A percentile compares a stretch with the other conserved stretches of the same genome.
phyloP scores from a whole-genome alignment of 495 filamentous ascomycete species.

The Geoglossum glabrum region DNA sequence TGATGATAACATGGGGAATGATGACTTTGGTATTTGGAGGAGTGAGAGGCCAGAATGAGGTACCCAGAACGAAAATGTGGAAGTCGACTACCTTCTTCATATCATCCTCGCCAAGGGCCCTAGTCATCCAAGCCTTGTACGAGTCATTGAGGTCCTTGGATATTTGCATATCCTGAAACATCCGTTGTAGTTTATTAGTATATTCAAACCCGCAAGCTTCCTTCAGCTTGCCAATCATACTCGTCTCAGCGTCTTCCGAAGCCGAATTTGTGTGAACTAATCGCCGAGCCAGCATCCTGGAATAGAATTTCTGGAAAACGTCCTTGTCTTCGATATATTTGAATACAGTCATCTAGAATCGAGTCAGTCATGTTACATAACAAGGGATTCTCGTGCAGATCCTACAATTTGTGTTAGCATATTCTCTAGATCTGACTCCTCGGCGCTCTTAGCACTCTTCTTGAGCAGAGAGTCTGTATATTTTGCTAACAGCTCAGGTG shows the following conservation, averaged over 20 bases:
- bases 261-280: slow-evolving; percentile 86
- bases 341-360: slow-evolving; percentile 71
- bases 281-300: slow-evolving; percentile 84
- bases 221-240: slow-evolving; percentile 98
- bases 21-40: slow-evolving; percentile 70
- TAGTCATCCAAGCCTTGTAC: slow-evolving; percentile 53
- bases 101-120: slow-evolving; percentile 39
- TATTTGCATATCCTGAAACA: slow-evolving; percentile 99
- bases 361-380: background rate
- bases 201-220: slow-evolving; percentile 98
- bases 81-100: slow-evolving; percentile 46
- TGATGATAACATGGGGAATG: slow-evolving; percentile 63
- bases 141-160: slow-evolving; percentile 85
- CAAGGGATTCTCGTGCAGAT: background rate
- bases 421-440: slow-evolving; percentile 83
- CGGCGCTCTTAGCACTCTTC: slow-evolving; percentile 75
- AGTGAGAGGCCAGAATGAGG: slow-evolving; percentile 90
- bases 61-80: slow-evolving; percentile 74
- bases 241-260: slow-evolving; percentile 92
- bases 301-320: slow-evolving; percentile 99
- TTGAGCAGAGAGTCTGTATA: slow-evolving; percentile 89
- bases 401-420: slow-evolving; percentile 59
- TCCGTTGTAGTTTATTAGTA: slow-evolving; percentile 96
- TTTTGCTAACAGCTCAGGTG: slow-evolving; percentile 83
- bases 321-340: slow-evolving; percentile 99